phyloP scores from a whole-genome alignment of 2,329 filamentous ascomycete species.

The Colletotrichum sp. region DNA sequence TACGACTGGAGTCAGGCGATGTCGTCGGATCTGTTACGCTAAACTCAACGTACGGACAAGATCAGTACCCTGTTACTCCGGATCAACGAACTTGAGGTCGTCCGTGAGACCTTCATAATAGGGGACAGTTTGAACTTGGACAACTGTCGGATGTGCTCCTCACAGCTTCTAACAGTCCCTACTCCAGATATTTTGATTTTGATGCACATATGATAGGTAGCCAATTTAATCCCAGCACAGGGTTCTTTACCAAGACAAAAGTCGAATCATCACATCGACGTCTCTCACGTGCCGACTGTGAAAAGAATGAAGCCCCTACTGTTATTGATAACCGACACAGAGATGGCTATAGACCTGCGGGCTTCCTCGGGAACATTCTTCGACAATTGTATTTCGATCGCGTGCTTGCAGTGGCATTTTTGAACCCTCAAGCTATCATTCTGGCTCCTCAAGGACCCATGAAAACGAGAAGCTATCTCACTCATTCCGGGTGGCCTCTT shows the following conservation, averaged over 20 bases:
- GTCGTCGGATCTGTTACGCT: constrained; percentile 57
- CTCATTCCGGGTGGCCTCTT: not conserved
- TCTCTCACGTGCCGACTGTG: too few species aligned
- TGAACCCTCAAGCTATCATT: rapidly evolving
- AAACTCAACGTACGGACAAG: constrained; percentile 64
- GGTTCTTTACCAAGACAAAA: not conserved
- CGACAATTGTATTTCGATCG: not conserved
- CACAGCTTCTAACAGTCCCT: too few species aligned
- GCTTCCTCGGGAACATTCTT: not conserved
- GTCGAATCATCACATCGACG: not conserved
- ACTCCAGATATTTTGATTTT: not conserved
- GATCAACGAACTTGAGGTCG: too few species aligned
- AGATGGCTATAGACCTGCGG: rapidly evolving
- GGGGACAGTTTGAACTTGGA: too few species aligned
- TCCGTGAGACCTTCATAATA: too few species aligned
- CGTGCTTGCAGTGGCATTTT: not conserved
- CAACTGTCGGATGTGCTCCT: too few species aligned
- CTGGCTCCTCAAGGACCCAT: too few species aligned
- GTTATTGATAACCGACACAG: not conserved
- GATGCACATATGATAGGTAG: not conserved
- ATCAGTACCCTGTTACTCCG: constrained; percentile 54
- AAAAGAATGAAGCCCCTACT: too few species aligned
- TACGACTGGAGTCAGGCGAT: constrained; percentile 62
- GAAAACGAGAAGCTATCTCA: too few species aligned
- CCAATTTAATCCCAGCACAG: not conserved